Evolutionary conservation across 129 eudicot species (phyloP).

Genomic region (Scalesia atractyloides): DNA sequence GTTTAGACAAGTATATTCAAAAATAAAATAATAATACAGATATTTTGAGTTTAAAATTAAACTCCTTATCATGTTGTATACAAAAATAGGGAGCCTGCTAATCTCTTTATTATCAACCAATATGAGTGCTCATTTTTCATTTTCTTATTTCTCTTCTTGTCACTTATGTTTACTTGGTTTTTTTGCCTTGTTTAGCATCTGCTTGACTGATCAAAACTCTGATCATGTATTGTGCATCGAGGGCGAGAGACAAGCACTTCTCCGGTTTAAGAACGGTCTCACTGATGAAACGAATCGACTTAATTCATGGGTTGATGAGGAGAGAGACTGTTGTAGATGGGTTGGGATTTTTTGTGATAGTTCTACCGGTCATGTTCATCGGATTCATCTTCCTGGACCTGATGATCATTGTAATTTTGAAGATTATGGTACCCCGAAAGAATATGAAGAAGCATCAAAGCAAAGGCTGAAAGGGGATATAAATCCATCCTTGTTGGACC

Average conservation of each 20-base stretch:
- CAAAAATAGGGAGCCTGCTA: neutral
- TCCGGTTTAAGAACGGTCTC: neutral
- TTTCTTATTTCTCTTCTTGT: neutral
- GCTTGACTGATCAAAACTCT: neutral
- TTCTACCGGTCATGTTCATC: neutral
- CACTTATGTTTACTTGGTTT: neutral
- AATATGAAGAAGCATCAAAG: neutral
- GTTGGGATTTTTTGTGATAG: neutral
- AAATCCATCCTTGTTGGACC: constrained; percentile 32
- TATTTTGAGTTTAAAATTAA: neutral
- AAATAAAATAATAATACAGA: neutral
- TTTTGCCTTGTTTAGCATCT: neutral
- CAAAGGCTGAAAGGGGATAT: constrained; percentile 16
- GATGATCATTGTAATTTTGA: neutral
- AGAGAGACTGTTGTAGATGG: neutral
- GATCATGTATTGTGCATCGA: neutral
- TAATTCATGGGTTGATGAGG: neutral
- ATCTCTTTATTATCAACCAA: neutral
- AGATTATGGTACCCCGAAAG: neutral
- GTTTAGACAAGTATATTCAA: too few relatives aligned
- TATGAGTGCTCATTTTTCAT: neutral
- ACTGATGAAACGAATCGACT: neutral
- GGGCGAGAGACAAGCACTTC: neutral
- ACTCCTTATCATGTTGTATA: neutral
- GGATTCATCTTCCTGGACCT: neutral